Percentiles rank a stretch among this genome's conserved stretches.
These are phyloP conservation scores for Xylaria sp. DNA, from an alignment of 2,329 filamentous ascomycete genomes.

Conservation along the genomic window DNA sequence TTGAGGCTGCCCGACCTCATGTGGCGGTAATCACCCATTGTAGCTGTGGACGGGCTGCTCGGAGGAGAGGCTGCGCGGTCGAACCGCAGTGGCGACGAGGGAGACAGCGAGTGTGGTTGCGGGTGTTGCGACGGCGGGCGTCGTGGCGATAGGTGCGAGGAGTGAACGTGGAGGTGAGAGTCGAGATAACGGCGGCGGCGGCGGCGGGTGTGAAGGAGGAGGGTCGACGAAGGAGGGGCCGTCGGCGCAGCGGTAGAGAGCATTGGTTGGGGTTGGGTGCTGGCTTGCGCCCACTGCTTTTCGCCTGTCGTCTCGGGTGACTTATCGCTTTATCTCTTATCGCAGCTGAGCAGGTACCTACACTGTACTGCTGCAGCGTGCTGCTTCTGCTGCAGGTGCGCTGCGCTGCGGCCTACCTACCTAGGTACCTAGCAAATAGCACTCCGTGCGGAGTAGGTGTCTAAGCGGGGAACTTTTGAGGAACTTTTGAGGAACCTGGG, in stretches of 20 bases:
- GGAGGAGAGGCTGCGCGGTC: conserved; percentile 33
- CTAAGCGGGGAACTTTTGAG: not conserved
- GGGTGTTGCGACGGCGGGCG: conserved; percentile 9
- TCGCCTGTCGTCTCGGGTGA: conserved; percentile 25
- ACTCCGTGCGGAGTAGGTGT: conserved; percentile 3
- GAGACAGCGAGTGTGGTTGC: conserved; percentile 7
- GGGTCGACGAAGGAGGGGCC: conserved; percentile 38
- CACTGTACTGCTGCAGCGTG: not conserved
- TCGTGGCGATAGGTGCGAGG: conserved; percentile 13
- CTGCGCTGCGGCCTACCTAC: not conserved
- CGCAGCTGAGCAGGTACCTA: conserved; percentile 7
- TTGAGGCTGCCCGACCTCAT: conserved; percentile 67
- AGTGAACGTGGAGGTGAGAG: conserved; percentile 27
- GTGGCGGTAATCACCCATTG: conserved; percentile 65
- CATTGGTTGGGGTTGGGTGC: conserved; percentile 35
- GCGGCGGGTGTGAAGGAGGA: conserved; percentile 36
- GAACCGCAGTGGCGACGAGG: conserved; percentile 33
- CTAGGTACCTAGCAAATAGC: not conserved
- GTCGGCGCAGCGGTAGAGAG: conserved; percentile 35
- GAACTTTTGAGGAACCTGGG: not conserved
- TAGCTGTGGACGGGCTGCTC: conserved; percentile 26
- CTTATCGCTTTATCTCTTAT: conserved; percentile 28
- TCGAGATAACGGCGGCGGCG: conserved; percentile 31
- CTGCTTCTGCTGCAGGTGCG: not conserved
- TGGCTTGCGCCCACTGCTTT: conserved; percentile 32